phyloP scores from a whole-genome alignment of 345 rosid genomes.

The Orychophragmus violaceus region DNA sequence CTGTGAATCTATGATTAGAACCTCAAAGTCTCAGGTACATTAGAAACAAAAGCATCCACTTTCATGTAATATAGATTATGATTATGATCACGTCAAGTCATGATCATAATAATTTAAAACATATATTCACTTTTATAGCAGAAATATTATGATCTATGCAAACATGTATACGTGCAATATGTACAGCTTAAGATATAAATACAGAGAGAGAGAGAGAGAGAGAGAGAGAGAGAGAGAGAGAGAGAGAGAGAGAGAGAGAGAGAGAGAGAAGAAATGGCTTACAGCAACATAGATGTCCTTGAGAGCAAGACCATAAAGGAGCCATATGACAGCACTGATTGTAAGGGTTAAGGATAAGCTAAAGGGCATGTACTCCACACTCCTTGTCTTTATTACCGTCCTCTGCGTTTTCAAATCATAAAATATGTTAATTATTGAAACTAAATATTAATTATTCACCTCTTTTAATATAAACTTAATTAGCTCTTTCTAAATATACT shows the following conservation, averaged over 20 bases:
- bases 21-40: constrained; percentile 29
- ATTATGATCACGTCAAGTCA: neutral
- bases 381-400: constrained; percentile 42
- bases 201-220: neutral
- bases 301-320: constrained; percentile 47
- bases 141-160: neutral
- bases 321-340: constrained; percentile 51
- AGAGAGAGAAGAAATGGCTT: constrained; percentile 17
- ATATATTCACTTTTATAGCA: neutral
- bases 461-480: neutral
- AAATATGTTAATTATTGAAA: neutral
- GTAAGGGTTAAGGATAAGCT: constrained; percentile 47
- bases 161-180: neutral
- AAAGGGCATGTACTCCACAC: constrained; percentile 70
- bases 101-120: neutral
- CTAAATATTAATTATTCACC: neutral
- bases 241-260: neutral
- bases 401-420: constrained; percentile 21
- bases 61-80: neutral
- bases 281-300: constrained; percentile 44
- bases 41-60: constrained; percentile 31
- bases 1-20: constrained; percentile 21
- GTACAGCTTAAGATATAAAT: neutral
- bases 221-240: neutral
- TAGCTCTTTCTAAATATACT: neutral